Percentiles rank a stretch among this genome's conserved stretches.
phyloP scores from a whole-genome alignment of 441 rosid genomes.

The Viola pubescens region DNA sequence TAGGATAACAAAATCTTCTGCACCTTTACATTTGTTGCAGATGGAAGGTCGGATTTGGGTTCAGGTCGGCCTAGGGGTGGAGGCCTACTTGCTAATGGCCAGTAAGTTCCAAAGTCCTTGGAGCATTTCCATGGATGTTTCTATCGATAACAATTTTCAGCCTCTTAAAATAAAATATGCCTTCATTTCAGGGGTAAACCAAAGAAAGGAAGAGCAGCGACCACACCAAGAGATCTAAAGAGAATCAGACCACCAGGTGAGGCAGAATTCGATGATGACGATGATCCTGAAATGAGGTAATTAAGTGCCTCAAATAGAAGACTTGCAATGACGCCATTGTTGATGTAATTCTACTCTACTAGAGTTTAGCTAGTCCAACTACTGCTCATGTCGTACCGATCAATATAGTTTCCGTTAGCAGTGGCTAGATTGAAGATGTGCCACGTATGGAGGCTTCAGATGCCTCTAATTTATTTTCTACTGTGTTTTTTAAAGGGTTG shows the following conservation, averaged over 20 bases:
- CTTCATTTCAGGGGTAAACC: slow-evolving; percentile 25
- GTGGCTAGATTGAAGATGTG: background rate
- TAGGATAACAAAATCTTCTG: background rate
- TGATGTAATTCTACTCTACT: background rate
- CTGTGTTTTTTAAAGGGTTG: background rate
- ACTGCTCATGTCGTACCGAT: background rate
- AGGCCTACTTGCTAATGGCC: slow-evolving; percentile 24
- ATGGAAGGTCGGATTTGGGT: slow-evolving; percentile 31
- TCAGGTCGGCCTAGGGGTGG: slow-evolving; percentile 25
- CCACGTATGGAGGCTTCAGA: background rate
- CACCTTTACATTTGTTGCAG: slow-evolving; percentile 17
- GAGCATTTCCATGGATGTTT: background rate
- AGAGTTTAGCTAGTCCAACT: background rate
- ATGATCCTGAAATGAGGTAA: slow-evolving; percentile 20
- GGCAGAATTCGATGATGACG: slow-evolving; percentile 22
- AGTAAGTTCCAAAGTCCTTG: slow-evolving; percentile 18
- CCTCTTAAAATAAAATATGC: background rate
- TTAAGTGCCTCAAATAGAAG: background rate
- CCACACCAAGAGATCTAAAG: slow-evolving; percentile 17
- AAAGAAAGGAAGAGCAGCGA: slow-evolving; percentile 20
- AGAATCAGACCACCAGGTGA: slow-evolving; percentile 15
- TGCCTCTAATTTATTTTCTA: background rate
- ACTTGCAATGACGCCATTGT: background rate
- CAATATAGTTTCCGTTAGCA: background rate
- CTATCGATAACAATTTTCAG: background rate